Conservation (phyloP, 2,329 filamentous ascomycete genomes). For the Teratosphaeria pseudoeucalypti region DNA sequence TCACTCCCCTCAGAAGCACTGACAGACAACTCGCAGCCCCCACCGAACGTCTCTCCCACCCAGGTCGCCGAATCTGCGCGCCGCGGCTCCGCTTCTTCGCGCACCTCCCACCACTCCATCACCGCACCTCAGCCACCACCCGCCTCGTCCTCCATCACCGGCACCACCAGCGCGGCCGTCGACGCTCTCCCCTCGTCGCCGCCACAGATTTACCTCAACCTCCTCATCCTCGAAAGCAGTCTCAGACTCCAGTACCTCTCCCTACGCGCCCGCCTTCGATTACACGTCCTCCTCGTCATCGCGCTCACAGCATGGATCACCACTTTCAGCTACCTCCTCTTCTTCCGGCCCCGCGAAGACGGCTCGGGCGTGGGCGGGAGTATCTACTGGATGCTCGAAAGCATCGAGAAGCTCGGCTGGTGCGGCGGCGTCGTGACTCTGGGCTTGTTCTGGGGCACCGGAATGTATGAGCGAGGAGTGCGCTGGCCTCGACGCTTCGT, state of each 20-base stretch:
- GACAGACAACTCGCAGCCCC: slow-evolving; percentile 32
- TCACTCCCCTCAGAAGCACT: background rate
- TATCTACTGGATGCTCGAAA: slow-evolving; percentile 93
- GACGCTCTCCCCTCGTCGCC: slow-evolving; percentile 78
- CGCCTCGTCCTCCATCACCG: slow-evolving; percentile 24
- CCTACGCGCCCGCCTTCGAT: slow-evolving; percentile 73
- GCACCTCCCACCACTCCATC: slow-evolving; percentile 34
- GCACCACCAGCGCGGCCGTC: slow-evolving; percentile 38
- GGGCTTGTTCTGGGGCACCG: slow-evolving; percentile 82
- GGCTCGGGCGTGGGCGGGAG: slow-evolving; percentile 82
- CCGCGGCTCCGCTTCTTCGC: slow-evolving; percentile 9
- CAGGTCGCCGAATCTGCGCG: slow-evolving; percentile 29
- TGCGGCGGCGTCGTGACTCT: slow-evolving; percentile 83
- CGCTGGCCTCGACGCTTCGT: slow-evolving; percentile 92
- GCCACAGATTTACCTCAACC: slow-evolving; percentile 94
- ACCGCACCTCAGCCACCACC: slow-evolving; percentile 27
- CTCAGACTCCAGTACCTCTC: slow-evolving; percentile 87
- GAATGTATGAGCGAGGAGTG: slow-evolving; percentile 91
- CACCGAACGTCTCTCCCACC: slow-evolving; percentile 44
- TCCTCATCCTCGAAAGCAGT: slow-evolving; percentile 90
- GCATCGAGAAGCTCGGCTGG: slow-evolving; percentile 79
- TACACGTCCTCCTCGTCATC: slow-evolving; percentile 85
- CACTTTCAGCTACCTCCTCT: slow-evolving; percentile 81
- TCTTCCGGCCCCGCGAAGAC: slow-evolving; percentile 92
- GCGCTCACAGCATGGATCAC: slow-evolving; percentile 70